phyloP scores from a whole-genome alignment of 192 early-diverging fungal species.

The Tieghemiomyces parasiticus region DNA sequence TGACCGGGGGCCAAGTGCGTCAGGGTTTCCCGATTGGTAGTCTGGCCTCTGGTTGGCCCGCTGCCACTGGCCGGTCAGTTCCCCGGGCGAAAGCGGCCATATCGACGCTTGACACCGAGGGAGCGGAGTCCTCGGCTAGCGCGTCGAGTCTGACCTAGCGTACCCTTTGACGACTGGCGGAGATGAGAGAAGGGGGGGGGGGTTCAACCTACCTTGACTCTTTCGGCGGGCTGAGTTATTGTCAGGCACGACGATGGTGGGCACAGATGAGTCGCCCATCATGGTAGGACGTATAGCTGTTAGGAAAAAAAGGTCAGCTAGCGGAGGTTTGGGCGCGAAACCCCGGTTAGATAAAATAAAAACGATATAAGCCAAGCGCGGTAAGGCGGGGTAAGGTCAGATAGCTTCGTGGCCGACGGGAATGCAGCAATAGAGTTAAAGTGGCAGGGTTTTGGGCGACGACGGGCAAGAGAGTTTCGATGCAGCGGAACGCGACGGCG shows the following conservation, averaged over 20 bases:
- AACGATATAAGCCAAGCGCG: no score
- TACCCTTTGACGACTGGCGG: not conserved
- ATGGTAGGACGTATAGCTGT: no score
- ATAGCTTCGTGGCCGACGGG: no score
- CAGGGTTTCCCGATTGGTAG: not conserved
- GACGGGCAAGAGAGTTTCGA: not conserved
- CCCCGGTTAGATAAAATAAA: no score
- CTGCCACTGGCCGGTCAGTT: not conserved
- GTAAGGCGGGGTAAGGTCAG: no score
- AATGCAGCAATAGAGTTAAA: not conserved
- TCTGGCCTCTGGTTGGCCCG: not conserved
- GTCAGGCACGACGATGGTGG: not conserved
- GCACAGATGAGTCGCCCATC: not conserved
- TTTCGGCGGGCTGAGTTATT: not conserved
- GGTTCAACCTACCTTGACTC: not conserved
- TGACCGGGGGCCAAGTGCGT: no score
- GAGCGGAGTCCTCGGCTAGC: no score
- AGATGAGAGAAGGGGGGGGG: not conserved
- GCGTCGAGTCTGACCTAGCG: not conserved
- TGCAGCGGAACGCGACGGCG: not conserved
- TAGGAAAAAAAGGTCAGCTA: no score
- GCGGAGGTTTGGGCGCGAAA: no score
- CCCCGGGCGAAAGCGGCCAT: not conserved
- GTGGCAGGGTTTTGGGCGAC: not conserved
- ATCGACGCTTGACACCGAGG: not conserved